Conservation (phyloP, 208 protist species). For the Crithidia bombi region DNA sequence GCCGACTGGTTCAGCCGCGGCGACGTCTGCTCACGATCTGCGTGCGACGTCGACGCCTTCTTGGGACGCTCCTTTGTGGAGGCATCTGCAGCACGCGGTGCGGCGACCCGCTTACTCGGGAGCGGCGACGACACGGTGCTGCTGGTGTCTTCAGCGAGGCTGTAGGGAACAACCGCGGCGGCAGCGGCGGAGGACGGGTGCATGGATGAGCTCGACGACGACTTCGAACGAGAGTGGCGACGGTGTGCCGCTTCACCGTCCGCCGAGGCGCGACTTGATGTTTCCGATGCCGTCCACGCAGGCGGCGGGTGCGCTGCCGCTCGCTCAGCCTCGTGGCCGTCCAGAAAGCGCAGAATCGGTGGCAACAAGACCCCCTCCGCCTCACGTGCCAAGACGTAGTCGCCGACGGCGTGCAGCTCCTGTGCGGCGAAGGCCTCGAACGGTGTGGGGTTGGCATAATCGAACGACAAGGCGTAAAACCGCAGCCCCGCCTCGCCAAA, state of each 20-base stretch:
- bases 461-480: constrained; percentile 61
- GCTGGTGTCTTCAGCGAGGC: not conserved
- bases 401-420: constrained; percentile 52
- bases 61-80: not conserved
- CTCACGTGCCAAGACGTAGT: constrained; percentile 34
- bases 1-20: not conserved
- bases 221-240: not conserved
- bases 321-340: constrained; percentile 22
- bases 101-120: not conserved
- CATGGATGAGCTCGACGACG: no score
- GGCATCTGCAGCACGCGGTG: not conserved
- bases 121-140: not conserved
- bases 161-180: not conserved
- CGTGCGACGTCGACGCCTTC: not conserved
- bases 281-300: not conserved
- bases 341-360: constrained; percentile 66
- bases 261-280: not conserved
- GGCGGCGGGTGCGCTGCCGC: not conserved
- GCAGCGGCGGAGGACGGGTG: not conserved
- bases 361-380: constrained; percentile 31
- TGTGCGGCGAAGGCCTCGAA: constrained; percentile 62
- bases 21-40: not conserved
- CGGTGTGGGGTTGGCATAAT: constrained; percentile 38
- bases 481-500: constrained; percentile 37
- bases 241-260: not conserved